Conservation (phyloP, 2,329 filamentous ascomycete species). For the Neofusicoccum sp. region DNA sequence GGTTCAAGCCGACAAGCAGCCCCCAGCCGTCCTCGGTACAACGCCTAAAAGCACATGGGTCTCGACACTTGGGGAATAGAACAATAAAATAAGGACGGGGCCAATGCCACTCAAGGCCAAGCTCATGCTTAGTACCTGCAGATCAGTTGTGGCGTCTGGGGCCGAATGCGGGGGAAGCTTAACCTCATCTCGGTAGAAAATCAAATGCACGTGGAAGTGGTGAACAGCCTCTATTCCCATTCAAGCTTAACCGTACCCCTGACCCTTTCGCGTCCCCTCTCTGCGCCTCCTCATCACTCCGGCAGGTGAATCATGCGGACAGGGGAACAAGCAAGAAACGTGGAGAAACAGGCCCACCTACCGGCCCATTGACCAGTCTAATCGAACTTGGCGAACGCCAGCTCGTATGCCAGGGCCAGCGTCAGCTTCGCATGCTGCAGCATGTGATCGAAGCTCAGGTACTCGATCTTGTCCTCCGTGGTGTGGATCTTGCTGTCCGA, state of each 20-base stretch:
- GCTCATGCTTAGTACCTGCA: neutral
- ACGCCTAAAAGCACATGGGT: neutral
- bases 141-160: neutral
- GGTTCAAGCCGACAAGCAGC: neutral
- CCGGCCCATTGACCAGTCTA: conserved; percentile 26
- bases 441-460: conserved; percentile 85
- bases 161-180: conserved; percentile 7
- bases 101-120: neutral
- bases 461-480: conserved; percentile 70
- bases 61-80: neutral
- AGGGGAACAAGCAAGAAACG: neutral
- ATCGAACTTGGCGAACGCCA: conserved; percentile 74
- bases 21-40: neutral
- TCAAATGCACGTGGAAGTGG: conserved; percentile 6
- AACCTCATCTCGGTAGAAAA: neutral
- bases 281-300: neutral
- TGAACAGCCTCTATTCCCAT: conserved; percentile 9
- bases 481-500: conserved; percentile 70
- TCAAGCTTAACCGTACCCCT: neutral
- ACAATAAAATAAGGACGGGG: neutral
- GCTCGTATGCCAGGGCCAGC: conserved; percentile 79
- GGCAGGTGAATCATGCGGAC: neutral
- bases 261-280: conserved; percentile 5
- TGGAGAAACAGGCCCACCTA: neutral
- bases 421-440: conserved; percentile 86